Percentiles rank a stretch among this genome's conserved stretches.
phyloP scores from a whole-genome alignment of 768 basidiomycete species.

The Lactarius indigo region DNA sequence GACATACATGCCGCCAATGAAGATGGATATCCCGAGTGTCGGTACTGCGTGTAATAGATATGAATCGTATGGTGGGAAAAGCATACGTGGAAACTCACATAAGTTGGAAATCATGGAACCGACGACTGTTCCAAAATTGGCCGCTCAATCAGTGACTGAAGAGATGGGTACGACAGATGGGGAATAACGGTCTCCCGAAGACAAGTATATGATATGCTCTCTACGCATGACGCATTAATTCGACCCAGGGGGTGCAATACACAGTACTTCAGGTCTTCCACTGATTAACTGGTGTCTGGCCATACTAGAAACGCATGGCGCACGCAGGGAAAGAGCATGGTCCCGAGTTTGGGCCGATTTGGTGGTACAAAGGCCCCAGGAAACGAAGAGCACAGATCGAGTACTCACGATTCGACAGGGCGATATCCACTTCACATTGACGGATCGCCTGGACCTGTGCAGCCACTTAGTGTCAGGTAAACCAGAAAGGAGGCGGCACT shows the following conservation, averaged over 20 bases:
- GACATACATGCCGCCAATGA: conserved; percentile 73
- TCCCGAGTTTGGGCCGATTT: background rate
- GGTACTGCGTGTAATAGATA: conserved; percentile 46
- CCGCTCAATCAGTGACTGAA: conserved; percentile 5
- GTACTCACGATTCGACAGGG: conserved; percentile 42
- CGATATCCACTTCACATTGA: conserved; percentile 42
- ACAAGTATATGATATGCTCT: background rate
- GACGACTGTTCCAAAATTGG: conserved; percentile 32
- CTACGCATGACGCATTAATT: background rate
- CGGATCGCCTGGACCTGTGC: conserved; percentile 42
- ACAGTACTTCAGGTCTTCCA: background rate
- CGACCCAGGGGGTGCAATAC: background rate
- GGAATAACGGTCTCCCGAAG: background rate
- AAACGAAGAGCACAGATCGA: no score
- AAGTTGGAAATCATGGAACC: conserved; percentile 47
- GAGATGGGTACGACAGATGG: background rate
- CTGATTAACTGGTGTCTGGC: background rate
- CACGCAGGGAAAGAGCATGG: background rate
- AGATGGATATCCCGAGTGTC: conserved; percentile 87
- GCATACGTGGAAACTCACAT: conserved; percentile 28
- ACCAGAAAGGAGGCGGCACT: conserved; percentile 18
- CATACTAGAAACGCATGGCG: background rate
- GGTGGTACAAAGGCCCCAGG: background rate
- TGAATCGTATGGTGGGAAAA: background rate
- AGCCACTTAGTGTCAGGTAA: conserved; percentile 17